Base-by-base conservation (phyloP, 1,284 basidiomycete species). In the Naganishia cerealis region DNA sequence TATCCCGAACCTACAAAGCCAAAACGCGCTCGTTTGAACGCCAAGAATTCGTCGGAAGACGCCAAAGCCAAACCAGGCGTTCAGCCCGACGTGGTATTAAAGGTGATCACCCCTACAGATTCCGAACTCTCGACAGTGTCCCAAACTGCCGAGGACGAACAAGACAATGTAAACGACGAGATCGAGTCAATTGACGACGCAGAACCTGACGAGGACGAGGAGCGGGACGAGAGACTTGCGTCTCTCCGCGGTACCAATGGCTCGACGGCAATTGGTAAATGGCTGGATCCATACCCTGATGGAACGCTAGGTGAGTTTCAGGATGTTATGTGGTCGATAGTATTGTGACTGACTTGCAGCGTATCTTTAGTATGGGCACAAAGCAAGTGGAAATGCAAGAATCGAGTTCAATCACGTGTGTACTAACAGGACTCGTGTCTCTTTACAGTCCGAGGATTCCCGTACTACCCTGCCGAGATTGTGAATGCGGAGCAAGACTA, bases 181-280 rank as follows among this genome's bases (percentile, higher is more conserved):
- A 83, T 92, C 2, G 90, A 92, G 74, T 79, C 80, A 4, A 86
- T 89, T 12, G 69, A 66, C 53, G 43, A 56, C 10, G 57, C 58
- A n/a, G 67, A 65, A 65, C 61, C 61, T 15, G 26, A 42, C 21
- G 63, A 70, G 36, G 68, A 67, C 42, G 50, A 59, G 43, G 26
- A 67, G 43, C 56, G 65, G 10, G 68, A 57, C 29, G 67, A 68
- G 38, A 58, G 65, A 21, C 43, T 70, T 12, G 52, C 38, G 10
- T 46, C 52, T 16, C 42, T 70, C 18, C 55, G 55, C 9, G 68
- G 68, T 3, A 62, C 57, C 33, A 70, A 70, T 26, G 65, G 58
- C 6, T 33, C 61, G 24, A 57, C 29, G 36, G 46, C 54, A 52
- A 38, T 50, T 29, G 50, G 68, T 53, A 9, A 67, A 66, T 40